These are phyloP conservation scores for Sporisorium scitamineum DNA, from an alignment of 1,284 basidiomycete species.

Conservation along the genomic window DNA sequence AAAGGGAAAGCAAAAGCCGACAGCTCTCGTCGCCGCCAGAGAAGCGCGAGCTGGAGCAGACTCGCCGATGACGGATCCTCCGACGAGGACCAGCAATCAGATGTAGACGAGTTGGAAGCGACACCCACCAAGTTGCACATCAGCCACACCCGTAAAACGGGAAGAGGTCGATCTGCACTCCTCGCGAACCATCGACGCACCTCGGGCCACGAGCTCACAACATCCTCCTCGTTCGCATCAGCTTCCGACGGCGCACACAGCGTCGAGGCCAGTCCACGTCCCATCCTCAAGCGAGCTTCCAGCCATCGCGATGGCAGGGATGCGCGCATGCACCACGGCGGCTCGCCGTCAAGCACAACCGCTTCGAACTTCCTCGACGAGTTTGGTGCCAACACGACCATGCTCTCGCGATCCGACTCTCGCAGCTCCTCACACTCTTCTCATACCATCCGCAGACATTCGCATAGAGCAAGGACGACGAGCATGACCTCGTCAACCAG, in stretches of 20 bases:
- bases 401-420: constrained; percentile 44
- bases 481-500: constrained; percentile 42
- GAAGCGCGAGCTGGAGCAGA: constrained; percentile 41
- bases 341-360: constrained; percentile 16
- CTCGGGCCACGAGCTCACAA: constrained; percentile 28
- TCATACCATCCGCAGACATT: constrained; percentile 37
- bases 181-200: constrained; percentile 22
- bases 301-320: constrained; percentile 34
- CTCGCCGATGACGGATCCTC: constrained; percentile 3
- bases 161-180: constrained; percentile 21
- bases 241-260: constrained; percentile 9
- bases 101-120: constrained; percentile 2
- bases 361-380: constrained; percentile 26
- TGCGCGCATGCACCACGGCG: constrained; percentile 14
- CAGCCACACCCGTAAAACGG: not conserved
- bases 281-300: constrained; percentile 40
- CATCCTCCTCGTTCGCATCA: constrained; percentile 4
- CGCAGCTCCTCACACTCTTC: constrained; percentile 46
- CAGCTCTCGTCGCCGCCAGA: constrained; percentile 1
- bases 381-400: constrained; percentile 27
- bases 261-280: constrained; percentile 33
- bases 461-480: constrained; percentile 32
- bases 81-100: constrained; percentile 14
- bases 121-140: constrained; percentile 17
- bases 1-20: constrained; percentile 34